Evolutionary conservation across 768 basidiomycete species (phyloP).

Genomic region (Auricularia auricula-judae): DNA sequence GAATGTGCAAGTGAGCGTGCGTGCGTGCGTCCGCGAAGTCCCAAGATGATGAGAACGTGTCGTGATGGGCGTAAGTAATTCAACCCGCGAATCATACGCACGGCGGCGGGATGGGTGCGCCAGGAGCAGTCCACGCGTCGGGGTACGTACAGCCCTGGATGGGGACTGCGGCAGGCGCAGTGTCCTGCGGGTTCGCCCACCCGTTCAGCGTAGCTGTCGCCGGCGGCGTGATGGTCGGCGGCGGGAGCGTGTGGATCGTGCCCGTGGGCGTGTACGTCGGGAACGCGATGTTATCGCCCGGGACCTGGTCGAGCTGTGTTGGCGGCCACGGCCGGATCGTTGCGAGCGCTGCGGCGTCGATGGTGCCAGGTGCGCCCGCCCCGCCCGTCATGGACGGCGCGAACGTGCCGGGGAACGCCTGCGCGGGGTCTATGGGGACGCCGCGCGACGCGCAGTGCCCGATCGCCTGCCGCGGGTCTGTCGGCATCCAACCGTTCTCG

Average conservation of each 20-base stretch:
- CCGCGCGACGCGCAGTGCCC: constrained; percentile 46
- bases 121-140: constrained; percentile 48
- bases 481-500: constrained; percentile 66
- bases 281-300: neutral
- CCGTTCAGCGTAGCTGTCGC: constrained; percentile 29
- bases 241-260: constrained; percentile 51
- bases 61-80: no score
- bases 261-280: constrained; percentile 70
- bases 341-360: constrained; percentile 29
- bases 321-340: constrained; percentile 45
- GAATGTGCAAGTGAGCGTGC: no score
- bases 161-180: constrained; percentile 40
- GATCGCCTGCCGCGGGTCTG: constrained; percentile 52
- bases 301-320: constrained; percentile 26
- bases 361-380: constrained; percentile 35
- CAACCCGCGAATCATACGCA: constrained; percentile 16
- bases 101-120: constrained; percentile 19
- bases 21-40: no score
- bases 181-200: constrained; percentile 56
- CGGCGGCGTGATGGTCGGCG: constrained; percentile 46
- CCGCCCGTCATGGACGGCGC: constrained; percentile 61
- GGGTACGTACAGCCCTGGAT: constrained; percentile 58
- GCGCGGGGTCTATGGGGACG: constrained; percentile 2
- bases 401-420: constrained; percentile 40
- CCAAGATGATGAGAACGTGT: no score